Evolutionary conservation across 805 yeast genomes (phyloP), one percentile per base, ranked within the genome.

Genomic region (Blastobotrys americana): DNA sequence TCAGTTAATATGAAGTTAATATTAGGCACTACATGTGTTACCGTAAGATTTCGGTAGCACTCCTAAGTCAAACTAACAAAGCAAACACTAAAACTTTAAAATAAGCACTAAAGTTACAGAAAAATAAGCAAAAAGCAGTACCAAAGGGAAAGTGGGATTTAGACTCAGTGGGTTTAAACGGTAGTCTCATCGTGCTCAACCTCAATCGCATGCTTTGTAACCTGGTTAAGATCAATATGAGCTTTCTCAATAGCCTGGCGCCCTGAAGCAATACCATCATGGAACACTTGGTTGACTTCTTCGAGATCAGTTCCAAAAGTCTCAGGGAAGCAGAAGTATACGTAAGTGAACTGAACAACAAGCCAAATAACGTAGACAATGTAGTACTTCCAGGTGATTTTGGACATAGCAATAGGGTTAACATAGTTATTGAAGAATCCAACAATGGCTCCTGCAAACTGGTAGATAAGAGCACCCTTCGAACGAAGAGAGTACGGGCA

Each of bases 381-480:
- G 52, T 70, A 70, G 61, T 69, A 70, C 51, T 66, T 69, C 71
- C 72, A 70, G 34, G 56, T 57, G 37, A 70, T 64, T 22, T 65
- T 64, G 37, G 59, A 67, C 65, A 69, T 62, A 40, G 71, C 73
- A 54, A 64, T 49, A 13, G 67, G 65, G 44, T 64, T 64, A 31
- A 60, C 66, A 41, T 56, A 64, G 43, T 62, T 60, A 38, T 61
- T 58, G 48, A 57, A 61, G 27, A 58, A 40, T 10, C 53, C 42
- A 21, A 53, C 49, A 6, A 46, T 44, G 25, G 47, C 39, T 18
- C 43, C 48, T 13, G 46, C 34, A n/a, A 53, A 35, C 45, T 52
- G 55, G 45, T 49, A 57, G 35, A 67, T 41, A 44, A 61, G 64
- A 42, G 68, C 51, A 35, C 72, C 73, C 55, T 69, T 68, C 39